Percentiles rank a stretch among this genome's conserved stretches.
Evolutionary conservation across 1,284 basidiomycete genomes (phyloP).

Genomic region (Puccinia horiana): DNA sequence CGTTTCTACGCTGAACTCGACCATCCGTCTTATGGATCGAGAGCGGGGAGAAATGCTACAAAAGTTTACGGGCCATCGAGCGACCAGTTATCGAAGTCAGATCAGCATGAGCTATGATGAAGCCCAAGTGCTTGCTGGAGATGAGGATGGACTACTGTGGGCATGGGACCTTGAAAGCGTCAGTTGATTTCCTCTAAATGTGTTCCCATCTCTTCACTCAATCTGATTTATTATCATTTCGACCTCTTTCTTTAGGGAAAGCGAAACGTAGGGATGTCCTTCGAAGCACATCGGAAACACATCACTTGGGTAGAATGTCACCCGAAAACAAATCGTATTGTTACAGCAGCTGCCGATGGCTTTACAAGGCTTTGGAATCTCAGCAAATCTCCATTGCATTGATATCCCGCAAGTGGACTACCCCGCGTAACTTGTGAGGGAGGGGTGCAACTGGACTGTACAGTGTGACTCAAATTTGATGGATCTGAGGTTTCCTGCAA

Average conservation of each 20-base stretch:
- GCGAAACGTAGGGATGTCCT: conserved; percentile 65
- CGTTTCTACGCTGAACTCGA: conserved; percentile 78
- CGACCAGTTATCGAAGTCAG: conserved; percentile 74
- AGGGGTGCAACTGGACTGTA: too few relatives aligned
- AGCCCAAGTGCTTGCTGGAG: conserved; percentile 78
- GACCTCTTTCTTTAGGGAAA: conserved; percentile 64
- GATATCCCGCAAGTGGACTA: too few relatives aligned
- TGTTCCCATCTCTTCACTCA: background rate
- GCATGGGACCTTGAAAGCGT: conserved; percentile 90
- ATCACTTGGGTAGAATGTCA: conserved; percentile 89
- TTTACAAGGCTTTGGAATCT: conserved; percentile 54
- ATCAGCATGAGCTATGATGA: conserved; percentile 80
- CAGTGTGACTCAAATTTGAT: too few relatives aligned
- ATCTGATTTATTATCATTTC: background rate
- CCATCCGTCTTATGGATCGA: conserved; percentile 80
- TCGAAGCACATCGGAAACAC: conserved; percentile 77
- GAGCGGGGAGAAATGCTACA: conserved; percentile 81
- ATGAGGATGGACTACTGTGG: conserved; percentile 84
- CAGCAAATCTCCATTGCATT: too few relatives aligned
- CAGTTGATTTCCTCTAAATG: conserved; percentile 57
- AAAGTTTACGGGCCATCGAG: conserved; percentile 75
- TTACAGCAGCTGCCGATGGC: conserved; percentile 75
- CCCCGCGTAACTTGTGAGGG: too few relatives aligned
- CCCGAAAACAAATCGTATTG: conserved; percentile 75
- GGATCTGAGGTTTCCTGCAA: too few relatives aligned